phyloP scores from a whole-genome alignment of 345 rosid genomes.

The Geranium brycei region DNA sequence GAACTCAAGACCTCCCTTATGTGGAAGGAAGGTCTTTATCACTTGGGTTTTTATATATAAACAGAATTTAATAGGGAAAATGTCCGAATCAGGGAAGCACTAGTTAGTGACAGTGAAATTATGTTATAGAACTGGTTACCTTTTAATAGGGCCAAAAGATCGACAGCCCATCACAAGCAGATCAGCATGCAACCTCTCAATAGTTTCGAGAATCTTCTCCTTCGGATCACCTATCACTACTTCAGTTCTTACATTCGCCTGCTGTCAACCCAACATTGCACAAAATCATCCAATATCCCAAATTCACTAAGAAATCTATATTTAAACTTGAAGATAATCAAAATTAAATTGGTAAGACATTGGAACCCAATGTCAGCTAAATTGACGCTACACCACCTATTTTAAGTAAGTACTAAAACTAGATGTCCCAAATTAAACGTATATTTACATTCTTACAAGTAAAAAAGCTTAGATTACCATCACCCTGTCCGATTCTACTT shows the following conservation, averaged over 20 bases:
- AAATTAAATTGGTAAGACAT: not conserved
- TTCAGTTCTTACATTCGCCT: constrained; percentile 55
- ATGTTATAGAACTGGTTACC: constrained; percentile 22
- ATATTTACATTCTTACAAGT: too few relatives aligned
- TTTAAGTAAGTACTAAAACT: too few relatives aligned
- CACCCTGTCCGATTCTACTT: too few relatives aligned
- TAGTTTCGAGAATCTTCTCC: constrained; percentile 70
- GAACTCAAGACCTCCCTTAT: too few relatives aligned
- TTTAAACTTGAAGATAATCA: not conserved
- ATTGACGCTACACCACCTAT: not conserved
- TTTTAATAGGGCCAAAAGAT: constrained; percentile 69
- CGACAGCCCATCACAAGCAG: constrained; percentile 78
- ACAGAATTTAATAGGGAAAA: not conserved
- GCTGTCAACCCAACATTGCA: constrained; percentile 20
- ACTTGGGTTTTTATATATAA: too few relatives aligned
- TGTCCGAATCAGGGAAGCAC: too few relatives aligned
- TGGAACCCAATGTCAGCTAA: not conserved
- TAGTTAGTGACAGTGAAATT: too few relatives aligned
- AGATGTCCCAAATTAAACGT: not conserved
- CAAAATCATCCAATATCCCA: not conserved
- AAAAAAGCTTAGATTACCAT: too few relatives aligned
- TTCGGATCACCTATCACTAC: constrained; percentile 74
- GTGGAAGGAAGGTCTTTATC: too few relatives aligned
- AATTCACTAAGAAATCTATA: not conserved
- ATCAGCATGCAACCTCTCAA: constrained; percentile 49